These are phyloP conservation scores for Cladosporium sp. DNA, from an alignment of 2,329 filamentous ascomycete species.

Conservation along the genomic window DNA sequence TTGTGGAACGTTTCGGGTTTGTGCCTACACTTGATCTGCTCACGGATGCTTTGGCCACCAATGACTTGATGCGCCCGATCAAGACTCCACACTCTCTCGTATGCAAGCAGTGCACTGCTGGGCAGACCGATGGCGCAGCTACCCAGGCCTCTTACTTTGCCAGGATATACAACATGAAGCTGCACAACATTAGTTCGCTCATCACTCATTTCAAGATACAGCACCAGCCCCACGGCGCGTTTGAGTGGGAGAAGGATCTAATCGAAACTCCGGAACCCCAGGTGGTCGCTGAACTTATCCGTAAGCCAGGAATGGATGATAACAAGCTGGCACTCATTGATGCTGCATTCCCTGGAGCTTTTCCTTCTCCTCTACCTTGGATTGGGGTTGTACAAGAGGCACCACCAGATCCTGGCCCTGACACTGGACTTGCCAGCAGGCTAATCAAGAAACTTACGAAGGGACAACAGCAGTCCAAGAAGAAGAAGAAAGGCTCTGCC, in stretches of 20 bases:
- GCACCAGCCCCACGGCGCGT: constrained; percentile 36
- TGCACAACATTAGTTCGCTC: constrained; percentile 48
- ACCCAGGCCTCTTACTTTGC: constrained; percentile 31
- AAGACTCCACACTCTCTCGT: constrained; percentile 41
- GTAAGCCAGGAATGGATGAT: constrained; percentile 53
- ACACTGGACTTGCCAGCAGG: constrained; percentile 18
- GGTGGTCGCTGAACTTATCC: constrained; percentile 45
- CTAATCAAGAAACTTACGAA: constrained; percentile 24
- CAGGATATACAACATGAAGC: constrained; percentile 35
- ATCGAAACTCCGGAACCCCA: constrained; percentile 53
- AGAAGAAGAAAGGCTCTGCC: constrained; percentile 28
- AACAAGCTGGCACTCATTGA: constrained; percentile 39
- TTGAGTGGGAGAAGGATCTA: constrained; percentile 59
- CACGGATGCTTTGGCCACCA: constrained; percentile 40
- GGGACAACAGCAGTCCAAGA: constrained; percentile 17
- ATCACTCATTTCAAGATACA: constrained; percentile 58
- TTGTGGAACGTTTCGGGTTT: constrained; percentile 53
- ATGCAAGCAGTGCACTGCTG: constrained; percentile 33
- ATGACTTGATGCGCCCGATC: constrained; percentile 37
- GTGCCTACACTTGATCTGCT: constrained; percentile 55
- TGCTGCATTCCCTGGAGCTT: constrained; percentile 32
- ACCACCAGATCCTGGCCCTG: constrained; percentile 12
- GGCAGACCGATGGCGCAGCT: constrained; percentile 23
- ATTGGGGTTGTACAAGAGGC: constrained; percentile 34
- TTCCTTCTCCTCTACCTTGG: constrained; percentile 39